Percentiles rank a stretch among this genome's conserved stretches.
phyloP scores from a whole-genome alignment of 2,329 filamentous ascomycete genomes.

The Bipolaris bicolor region DNA sequence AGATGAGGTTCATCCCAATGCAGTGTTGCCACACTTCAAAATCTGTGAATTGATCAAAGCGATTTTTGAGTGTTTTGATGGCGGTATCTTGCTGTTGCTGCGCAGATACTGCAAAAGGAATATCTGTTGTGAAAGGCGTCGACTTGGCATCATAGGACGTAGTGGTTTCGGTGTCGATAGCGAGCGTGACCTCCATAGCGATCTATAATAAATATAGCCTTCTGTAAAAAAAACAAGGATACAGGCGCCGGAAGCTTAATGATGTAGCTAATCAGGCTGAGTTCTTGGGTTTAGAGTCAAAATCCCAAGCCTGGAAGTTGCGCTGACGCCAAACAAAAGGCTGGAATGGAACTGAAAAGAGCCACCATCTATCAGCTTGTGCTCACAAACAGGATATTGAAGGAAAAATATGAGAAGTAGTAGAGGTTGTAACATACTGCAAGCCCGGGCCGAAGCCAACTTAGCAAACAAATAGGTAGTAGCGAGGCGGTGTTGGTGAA shows the following conservation, averaged over 20 bases:
- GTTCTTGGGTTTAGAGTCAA: too few species aligned
- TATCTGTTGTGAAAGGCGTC: neutral
- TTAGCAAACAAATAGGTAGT: neutral
- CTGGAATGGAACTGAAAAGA: neutral
- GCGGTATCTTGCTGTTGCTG: neutral
- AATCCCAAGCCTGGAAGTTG: neutral
- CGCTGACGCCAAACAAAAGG: neutral
- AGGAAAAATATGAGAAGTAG: neutral
- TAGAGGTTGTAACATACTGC: neutral
- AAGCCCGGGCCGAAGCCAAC: neutral
- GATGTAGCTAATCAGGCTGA: neutral
- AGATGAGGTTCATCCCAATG: conserved; percentile 4
- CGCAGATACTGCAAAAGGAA: neutral
- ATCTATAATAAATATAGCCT: neutral
- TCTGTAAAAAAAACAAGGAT: neutral
- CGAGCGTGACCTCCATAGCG: neutral
- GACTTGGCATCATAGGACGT: neutral
- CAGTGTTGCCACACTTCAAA: conserved; percentile 12
- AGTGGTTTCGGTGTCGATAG: neutral
- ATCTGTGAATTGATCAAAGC: conserved; percentile 10
- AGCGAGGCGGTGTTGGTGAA: neutral
- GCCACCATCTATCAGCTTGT: neutral
- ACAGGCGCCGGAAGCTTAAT: neutral
- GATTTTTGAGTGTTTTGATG: neutral
- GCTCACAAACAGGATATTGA: too few species aligned